Percentiles rank a stretch among this genome's conserved stretches.
These are phyloP conservation scores for Coffea canephora DNA, from an alignment of 257 asterid genomes.

Conservation along the genomic window DNA sequence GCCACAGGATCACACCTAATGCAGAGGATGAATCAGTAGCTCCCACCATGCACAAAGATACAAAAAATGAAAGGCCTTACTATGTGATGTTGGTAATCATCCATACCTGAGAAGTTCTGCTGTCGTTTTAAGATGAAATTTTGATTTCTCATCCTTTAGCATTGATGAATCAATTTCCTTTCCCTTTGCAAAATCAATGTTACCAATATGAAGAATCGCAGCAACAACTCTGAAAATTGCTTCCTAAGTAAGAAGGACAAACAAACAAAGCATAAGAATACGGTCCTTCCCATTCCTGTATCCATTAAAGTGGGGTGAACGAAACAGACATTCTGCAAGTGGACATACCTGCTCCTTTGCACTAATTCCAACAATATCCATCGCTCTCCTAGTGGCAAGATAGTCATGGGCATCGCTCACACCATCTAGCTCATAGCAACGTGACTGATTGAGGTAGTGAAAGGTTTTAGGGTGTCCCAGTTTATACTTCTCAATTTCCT, in stretches of 20 bases:
- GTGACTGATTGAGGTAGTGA: constrained; percentile 96
- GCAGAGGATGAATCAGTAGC: constrained; percentile 25
- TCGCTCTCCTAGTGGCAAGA: constrained; percentile 93
- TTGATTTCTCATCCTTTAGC: constrained; percentile 74
- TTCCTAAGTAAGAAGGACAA: constrained; percentile 58
- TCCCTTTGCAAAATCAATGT: constrained; percentile 87
- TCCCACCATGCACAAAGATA: constrained; percentile 28
- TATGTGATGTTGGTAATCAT: constrained; percentile 32
- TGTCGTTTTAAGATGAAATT: constrained; percentile 79
- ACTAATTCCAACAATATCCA: constrained; percentile 95
- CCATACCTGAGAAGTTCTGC: constrained; percentile 85
- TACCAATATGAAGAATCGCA: constrained; percentile 89
- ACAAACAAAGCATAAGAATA: constrained; percentile 14
- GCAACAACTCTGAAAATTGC: constrained; percentile 97
- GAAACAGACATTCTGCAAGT: constrained; percentile 4
- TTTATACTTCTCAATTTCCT: constrained; percentile 88
- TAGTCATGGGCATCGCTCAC: constrained; percentile 83
- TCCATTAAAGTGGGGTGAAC: not conserved
- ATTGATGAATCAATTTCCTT: constrained; percentile 83
- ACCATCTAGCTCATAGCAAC: constrained; percentile 77
- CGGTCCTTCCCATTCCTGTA: not conserved
- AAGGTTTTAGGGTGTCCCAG: constrained; percentile 76
- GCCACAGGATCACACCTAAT: constrained; percentile 82
- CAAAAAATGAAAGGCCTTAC: constrained; percentile 28
- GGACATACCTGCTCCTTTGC: constrained; percentile 73